Conservation (phyloP, 2,329 filamentous ascomycete genomes). For the Neofusicoccum cordaticola region DNA sequence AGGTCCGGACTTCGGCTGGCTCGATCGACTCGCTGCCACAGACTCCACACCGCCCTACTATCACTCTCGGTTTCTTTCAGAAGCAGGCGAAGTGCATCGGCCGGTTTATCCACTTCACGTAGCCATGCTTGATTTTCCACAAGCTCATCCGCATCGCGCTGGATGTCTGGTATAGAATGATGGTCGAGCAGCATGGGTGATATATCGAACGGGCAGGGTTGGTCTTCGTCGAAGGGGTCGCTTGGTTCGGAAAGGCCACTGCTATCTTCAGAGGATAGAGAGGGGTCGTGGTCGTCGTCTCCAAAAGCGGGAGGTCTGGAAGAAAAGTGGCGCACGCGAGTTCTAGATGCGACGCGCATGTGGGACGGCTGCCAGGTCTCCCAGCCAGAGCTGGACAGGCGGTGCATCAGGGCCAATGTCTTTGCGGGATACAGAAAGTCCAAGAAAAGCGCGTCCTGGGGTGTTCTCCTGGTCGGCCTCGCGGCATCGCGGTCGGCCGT, state of each 20-base stretch:
- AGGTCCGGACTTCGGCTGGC: constrained; percentile 16
- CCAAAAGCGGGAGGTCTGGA: constrained; percentile 18
- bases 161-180: background rate
- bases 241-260: no score
- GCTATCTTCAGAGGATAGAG: background rate
- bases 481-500: constrained; percentile 12
- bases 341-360: background rate
- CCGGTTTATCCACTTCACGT: background rate
- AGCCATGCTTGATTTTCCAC: background rate
- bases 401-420: constrained; percentile 39
- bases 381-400: constrained; percentile 24
- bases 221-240: background rate
- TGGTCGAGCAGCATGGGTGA: background rate
- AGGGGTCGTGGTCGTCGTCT: background rate
- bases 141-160: background rate
- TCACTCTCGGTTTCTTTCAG: constrained; percentile 20
- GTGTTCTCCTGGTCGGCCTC: background rate
- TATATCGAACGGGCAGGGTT: background rate
- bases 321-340: constrained; percentile 25
- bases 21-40: constrained; percentile 9
- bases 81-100: constrained; percentile 22
- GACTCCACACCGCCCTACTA: constrained; percentile 25
- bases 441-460: constrained; percentile 28
- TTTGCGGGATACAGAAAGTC: constrained; percentile 50
- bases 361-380: constrained; percentile 19